phyloP scores from a whole-genome alignment of 768 basidiomycete genomes.

The Tricholomella constricta region DNA sequence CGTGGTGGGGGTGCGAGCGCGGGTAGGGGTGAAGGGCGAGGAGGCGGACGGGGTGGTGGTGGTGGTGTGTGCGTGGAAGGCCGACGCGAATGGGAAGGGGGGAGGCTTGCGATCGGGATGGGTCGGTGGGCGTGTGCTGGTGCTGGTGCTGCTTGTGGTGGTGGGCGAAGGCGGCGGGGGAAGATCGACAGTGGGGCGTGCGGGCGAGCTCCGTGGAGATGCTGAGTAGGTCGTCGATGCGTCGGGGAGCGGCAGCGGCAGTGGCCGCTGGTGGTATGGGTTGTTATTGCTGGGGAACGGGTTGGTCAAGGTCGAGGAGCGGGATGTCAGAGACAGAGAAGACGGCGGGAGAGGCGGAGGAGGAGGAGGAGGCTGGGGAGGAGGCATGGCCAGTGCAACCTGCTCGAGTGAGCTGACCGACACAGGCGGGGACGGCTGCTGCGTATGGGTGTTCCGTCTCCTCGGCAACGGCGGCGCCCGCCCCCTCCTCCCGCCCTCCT shows the following conservation, averaged over 20 bases:
- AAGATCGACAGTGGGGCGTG: conserved; percentile 24
- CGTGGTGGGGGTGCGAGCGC: conserved; percentile 14
- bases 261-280: conserved; percentile 3
- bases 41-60: neutral
- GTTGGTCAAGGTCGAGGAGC: conserved; percentile 3
- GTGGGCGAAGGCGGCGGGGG: conserved; percentile 25
- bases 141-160: neutral
- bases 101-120: conserved; percentile 55
- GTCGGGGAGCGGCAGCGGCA: neutral
- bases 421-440: conserved; percentile 38
- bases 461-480: conserved; percentile 32
- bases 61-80: too few species aligned
- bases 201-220: conserved; percentile 34
- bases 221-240: conserved; percentile 5
- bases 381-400: conserved; percentile 39
- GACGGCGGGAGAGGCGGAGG: neutral
- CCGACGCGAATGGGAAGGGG: conserved; percentile 10
- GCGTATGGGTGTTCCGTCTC: conserved; percentile 22
- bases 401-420: conserved; percentile 49
- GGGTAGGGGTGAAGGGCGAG: conserved; percentile 13
- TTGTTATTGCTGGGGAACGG: conserved; percentile 14
- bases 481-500: conserved; percentile 3
- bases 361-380: conserved; percentile 8
- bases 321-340: conserved; percentile 6
- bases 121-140: conserved; percentile 38